phyloP scores from a whole-genome alignment of 805 yeast species.

The Ogataea nonfermentans region DNA sequence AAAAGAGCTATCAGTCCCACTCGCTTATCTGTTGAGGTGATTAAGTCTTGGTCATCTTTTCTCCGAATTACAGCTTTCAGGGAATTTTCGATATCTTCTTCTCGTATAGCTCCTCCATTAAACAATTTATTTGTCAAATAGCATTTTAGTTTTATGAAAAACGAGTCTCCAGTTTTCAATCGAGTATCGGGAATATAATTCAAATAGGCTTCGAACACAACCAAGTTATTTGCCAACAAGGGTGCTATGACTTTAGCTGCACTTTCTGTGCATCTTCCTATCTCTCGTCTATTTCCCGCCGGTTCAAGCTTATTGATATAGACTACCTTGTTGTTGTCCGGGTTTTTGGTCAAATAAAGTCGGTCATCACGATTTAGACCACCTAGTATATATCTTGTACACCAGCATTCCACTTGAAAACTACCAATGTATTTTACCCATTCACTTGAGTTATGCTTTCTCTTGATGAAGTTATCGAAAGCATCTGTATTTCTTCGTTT shows the following conservation, averaged over 20 bases:
- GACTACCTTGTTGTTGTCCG: slow-evolving; percentile 24
- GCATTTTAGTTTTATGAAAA: slow-evolving; percentile 67
- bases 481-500: no score
- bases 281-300: slow-evolving; percentile 42
- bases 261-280: slow-evolving; percentile 75
- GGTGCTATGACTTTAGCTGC: slow-evolving; percentile 66
- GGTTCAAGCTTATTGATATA: slow-evolving; percentile 24
- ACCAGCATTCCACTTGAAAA: slow-evolving; percentile 62
- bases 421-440: slow-evolving; percentile 53
- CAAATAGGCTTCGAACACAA: slow-evolving; percentile 55
- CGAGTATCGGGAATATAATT: slow-evolving; percentile 53
- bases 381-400: slow-evolving; percentile 60
- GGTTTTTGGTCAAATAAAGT: slow-evolving; percentile 20
- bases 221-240: slow-evolving; percentile 52
- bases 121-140: slow-evolving; percentile 37
- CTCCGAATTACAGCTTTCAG: slow-evolving; percentile 3
- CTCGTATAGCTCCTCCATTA: slow-evolving; percentile 39
- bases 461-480: no score
- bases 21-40: slow-evolving; percentile 4
- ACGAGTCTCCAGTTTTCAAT: slow-evolving; percentile 72
- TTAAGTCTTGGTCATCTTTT: background rate
- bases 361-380: slow-evolving; percentile 45
- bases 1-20: slow-evolving; percentile 17
- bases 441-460: background rate
- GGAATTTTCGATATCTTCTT: slow-evolving; percentile 20